Evolutionary conservation across 805 yeast species (phyloP).

Genomic region (Starmerella tilneyi): DNA sequence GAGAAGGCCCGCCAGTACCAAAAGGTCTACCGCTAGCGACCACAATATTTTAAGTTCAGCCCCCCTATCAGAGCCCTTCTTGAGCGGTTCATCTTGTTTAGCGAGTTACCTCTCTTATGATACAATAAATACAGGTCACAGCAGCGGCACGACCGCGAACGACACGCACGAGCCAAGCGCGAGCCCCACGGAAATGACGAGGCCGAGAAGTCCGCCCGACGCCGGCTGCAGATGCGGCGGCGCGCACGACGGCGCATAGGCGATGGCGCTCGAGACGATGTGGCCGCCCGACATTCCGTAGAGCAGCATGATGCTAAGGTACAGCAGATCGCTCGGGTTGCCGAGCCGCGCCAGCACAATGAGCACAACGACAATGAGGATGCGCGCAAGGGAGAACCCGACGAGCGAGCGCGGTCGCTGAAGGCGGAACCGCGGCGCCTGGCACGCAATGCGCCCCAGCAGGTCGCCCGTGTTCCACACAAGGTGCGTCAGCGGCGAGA

Average conservation of each 20-base stretch:
- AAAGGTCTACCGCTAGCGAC: slow-evolving; percentile 13
- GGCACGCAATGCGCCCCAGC: slow-evolving; percentile 62
- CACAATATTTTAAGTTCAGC: too few relatives aligned
- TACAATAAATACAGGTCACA: slow-evolving; percentile 30
- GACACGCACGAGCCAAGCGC: slow-evolving; percentile 70
- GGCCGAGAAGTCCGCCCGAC: slow-evolving; percentile 86
- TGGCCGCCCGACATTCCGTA: slow-evolving; percentile 90
- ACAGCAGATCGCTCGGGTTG: slow-evolving; percentile 35
- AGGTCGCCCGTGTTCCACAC: slow-evolving; percentile 89
- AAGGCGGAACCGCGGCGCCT: slow-evolving; percentile 36
- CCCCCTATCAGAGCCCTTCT: too few relatives aligned
- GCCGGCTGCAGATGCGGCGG: slow-evolving; percentile 68
- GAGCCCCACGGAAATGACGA: slow-evolving; percentile 67
- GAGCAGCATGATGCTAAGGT: slow-evolving; percentile 56
- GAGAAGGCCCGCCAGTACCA: slow-evolving; percentile 11
- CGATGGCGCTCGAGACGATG: slow-evolving; percentile 65
- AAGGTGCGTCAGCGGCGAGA: slow-evolving; percentile 67
- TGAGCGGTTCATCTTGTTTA: too few relatives aligned
- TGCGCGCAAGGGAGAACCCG: slow-evolving; percentile 45
- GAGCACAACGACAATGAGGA: slow-evolving; percentile 57
- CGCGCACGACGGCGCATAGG: slow-evolving; percentile 55
- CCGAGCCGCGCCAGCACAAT: slow-evolving; percentile 52
- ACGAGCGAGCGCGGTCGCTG: slow-evolving; percentile 39
- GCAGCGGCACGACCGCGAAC: slow-evolving; percentile 40
- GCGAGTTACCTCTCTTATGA: too few relatives aligned